Evolutionary conservation across 2,329 filamentous ascomycete species (phyloP).

Genomic region (Ophiocordyceps camponoti-leonardi): DNA sequence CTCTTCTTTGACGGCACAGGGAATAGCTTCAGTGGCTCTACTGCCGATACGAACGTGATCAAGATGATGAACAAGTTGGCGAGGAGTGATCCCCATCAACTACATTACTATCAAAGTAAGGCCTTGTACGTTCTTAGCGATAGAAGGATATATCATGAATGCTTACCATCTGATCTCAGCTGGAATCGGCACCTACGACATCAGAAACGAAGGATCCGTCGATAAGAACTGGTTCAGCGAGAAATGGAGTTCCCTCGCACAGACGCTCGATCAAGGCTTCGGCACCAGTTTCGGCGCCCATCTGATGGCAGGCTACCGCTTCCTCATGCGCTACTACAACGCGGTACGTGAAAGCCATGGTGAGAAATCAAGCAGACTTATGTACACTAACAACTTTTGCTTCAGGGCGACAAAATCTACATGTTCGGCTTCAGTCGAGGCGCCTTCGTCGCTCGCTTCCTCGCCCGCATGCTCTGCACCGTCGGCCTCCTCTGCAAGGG

Average conservation of each 20-base stretch:
- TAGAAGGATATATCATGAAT: background rate
- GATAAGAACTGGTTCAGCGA: constrained; percentile 18
- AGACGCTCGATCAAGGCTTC: constrained; percentile 24
- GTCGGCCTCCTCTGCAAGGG: constrained; percentile 31
- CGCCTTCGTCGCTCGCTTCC: constrained; percentile 34
- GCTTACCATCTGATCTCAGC: constrained; percentile 12
- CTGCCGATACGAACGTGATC: constrained; percentile 34
- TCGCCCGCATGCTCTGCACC: constrained; percentile 31
- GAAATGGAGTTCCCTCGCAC: constrained; percentile 17
- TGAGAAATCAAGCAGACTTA: too few relatives aligned
- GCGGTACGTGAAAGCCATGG: constrained; percentile 15
- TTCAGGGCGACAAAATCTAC: constrained; percentile 29
- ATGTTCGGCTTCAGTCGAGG: constrained; percentile 37
- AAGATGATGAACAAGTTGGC: constrained; percentile 31
- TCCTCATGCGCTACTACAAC: constrained; percentile 35
- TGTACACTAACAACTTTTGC: too few relatives aligned
- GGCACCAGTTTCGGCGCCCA: constrained; percentile 31
- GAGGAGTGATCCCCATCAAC: constrained; percentile 23
- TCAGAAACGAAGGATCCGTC: constrained; percentile 20
- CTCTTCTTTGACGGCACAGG: constrained; percentile 32
- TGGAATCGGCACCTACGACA: constrained; percentile 32
- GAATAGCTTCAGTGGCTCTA: constrained; percentile 25
- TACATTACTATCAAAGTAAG: constrained; percentile 31
- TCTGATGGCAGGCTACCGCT: constrained; percentile 33
- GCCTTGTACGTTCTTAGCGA: background rate